Percentiles rank a stretch among this genome's conserved stretches.
Conservation (phyloP, 805 yeast genomes). For the Myxozyma lipomycoides region DNA sequence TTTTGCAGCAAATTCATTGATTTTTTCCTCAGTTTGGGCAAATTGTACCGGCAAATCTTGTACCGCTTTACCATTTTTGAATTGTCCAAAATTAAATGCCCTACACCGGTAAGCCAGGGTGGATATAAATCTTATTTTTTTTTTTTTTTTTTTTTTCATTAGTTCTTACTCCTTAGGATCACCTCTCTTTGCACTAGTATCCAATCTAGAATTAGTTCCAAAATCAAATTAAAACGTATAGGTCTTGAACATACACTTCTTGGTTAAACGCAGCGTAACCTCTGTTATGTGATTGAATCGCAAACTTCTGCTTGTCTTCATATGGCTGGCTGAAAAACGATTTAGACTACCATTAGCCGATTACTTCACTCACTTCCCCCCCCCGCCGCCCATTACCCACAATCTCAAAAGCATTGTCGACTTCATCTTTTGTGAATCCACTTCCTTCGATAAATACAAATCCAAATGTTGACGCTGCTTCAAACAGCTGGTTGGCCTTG, state of each 20-base stretch:
- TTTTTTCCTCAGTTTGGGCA: conserved; percentile 42
- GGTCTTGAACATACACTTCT: conserved; percentile 49
- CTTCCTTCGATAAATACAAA: conserved; percentile 66
- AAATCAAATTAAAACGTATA: background rate
- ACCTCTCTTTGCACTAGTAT: conserved; percentile 39
- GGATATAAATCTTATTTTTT: too few species aligned
- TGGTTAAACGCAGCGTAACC: conserved; percentile 57
- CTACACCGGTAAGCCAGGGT: conserved; percentile 5
- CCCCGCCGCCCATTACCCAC: conserved; percentile 12
- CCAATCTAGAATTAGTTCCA: conserved; percentile 27
- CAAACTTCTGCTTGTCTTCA: conserved; percentile 48
- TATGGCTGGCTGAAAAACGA: conserved; percentile 51
- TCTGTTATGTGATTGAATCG: conserved; percentile 54
- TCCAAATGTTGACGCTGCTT: conserved; percentile 62
- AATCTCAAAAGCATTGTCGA: conserved; percentile 47
- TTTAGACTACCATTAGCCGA: conserved; percentile 37
- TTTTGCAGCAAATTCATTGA: conserved; percentile 40
- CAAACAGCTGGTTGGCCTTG: conserved; percentile 51
- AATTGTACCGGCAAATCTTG: conserved; percentile 53
- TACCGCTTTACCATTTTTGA: conserved; percentile 41
- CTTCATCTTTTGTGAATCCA: conserved; percentile 54
- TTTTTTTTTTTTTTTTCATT: background rate
- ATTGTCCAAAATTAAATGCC: conserved; percentile 62
- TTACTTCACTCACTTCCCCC: too few species aligned
- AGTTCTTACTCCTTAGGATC: conserved; percentile 41